Evolutionary conservation across 2,329 filamentous ascomycete genomes (phyloP).

Genomic region (Colletotrichum magnum): DNA sequence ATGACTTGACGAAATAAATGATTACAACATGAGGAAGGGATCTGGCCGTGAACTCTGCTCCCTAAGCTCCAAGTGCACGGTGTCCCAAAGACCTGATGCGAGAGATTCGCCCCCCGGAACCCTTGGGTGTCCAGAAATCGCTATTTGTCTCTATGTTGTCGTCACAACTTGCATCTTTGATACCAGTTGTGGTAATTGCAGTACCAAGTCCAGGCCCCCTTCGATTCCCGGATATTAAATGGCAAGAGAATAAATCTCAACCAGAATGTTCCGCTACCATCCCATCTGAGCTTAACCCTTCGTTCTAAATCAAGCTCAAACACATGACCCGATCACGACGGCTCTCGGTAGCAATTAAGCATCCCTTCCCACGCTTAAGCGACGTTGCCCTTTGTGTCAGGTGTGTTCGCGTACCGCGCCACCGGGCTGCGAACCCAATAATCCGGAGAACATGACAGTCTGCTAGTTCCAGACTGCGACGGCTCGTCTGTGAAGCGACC

Average conservation of each 20-base stretch:
- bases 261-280: neutral
- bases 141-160: neutral
- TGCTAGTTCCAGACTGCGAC: slow-evolving; percentile 20
- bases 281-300: neutral
- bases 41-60: neutral
- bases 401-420: neutral
- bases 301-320: slow-evolving; percentile 9
- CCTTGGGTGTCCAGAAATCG: too few relatives aligned
- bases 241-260: neutral
- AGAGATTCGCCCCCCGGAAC: too few relatives aligned
- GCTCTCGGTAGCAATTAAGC: slow-evolving; percentile 7
- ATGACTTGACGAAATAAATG: neutral
- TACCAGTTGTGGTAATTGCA: neutral
- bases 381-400: neutral
- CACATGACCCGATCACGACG: neutral
- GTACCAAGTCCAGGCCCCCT: neutral
- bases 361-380: neutral
- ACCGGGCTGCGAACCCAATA: neutral
- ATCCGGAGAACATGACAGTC: neutral
- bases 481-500: slow-evolving; percentile 14
- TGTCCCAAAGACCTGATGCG: too few relatives aligned
- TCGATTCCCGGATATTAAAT: neutral
- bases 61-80: too few relatives aligned
- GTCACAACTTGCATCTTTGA: neutral
- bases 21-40: neutral